These are phyloP conservation scores for Protea cynaroides DNA, from an alignment of 164 flowering plant species.

Conservation along the genomic window DNA sequence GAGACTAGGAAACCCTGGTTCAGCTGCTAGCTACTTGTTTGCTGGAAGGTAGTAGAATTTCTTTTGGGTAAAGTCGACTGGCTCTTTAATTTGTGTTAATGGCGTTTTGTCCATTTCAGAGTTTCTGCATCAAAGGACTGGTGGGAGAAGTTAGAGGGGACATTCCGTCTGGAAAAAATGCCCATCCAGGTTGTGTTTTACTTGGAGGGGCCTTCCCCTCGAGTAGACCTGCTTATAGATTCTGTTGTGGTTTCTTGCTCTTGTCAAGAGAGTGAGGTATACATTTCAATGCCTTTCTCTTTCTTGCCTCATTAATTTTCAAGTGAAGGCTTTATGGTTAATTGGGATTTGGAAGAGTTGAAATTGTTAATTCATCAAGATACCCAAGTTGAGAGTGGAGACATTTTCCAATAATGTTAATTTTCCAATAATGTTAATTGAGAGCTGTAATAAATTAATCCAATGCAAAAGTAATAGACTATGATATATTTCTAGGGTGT, in stretches of 20 bases:
- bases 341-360: too few species aligned
- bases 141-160: constrained; percentile 77
- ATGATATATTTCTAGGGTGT: too few species aligned
- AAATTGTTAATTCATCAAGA: too few species aligned
- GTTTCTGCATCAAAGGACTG: constrained; percentile 34
- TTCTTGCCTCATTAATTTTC: neutral
- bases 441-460: too few species aligned
- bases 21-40: constrained; percentile 38
- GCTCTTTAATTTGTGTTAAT: constrained; percentile 2
- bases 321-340: too few species aligned
- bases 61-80: neutral
- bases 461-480: too few species aligned
- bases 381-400: too few species aligned
- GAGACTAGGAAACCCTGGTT: constrained; percentile 44
- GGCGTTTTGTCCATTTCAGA: constrained; percentile 29
- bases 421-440: too few species aligned
- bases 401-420: too few species aligned
- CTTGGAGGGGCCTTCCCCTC: constrained; percentile 83
- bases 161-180: constrained; percentile 49
- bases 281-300: neutral
- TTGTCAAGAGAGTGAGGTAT: constrained; percentile 29
- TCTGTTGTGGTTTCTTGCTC: constrained; percentile 46
- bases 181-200: constrained; percentile 60
- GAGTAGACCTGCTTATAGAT: constrained; percentile 62
- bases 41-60: constrained; percentile 53